Base-by-base conservation (phyloP, 768 basidiomycete genomes). In the Mycena amicta region DNA sequence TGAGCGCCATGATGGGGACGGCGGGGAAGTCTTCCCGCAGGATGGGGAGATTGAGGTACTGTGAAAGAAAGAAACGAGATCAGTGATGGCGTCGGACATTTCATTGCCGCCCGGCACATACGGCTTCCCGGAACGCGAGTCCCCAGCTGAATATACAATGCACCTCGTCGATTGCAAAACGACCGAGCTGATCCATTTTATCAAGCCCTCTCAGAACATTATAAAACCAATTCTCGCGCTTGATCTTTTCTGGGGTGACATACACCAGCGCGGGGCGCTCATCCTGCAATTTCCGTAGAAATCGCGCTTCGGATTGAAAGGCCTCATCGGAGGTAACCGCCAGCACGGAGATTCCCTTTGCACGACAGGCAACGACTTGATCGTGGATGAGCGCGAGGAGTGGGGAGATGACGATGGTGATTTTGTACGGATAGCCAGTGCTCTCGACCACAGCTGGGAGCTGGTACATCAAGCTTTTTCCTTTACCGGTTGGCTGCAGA, bases 401-500 rank as follows among this genome's bases (percentile, higher is more conserved):
- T 0, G 89, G 90, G 2, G 82, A 82, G 30, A 92, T 76, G 40
- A 92, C 88, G 57, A 92, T 75, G 0, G 89, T 87, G 1, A 90
- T 78, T 49, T 49, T 49, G 25, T 13, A 11, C n/a, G 22, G 25
- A 20, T 22, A 23, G 13, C 4, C 26, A n/a, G 5, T 49, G 0
- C 82, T 85, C 60, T 70, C 75, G 0, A 84, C 83, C 28, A 90
- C 74, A 0, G 89, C 89, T 0, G 89, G 90, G 0, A 91, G 82
- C 68, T 90, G 78, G 69, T 78, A 86, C 55, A 81, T 85, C 18
- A 86, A 71, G 53, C 80, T 82, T 69, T 87, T 87, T 0, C 86
- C 86, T 5, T 86, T 85, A n/a, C 87, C 88, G 2, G 89, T 91
- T 2, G 90, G 89, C 76, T 89, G 86, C 13, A 91, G 75, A 5